A percentile compares a stretch with the other conserved stretches of the same genome.
Conservation (phyloP, 257 asterid genomes). For the Prunella vulgaris region DNA sequence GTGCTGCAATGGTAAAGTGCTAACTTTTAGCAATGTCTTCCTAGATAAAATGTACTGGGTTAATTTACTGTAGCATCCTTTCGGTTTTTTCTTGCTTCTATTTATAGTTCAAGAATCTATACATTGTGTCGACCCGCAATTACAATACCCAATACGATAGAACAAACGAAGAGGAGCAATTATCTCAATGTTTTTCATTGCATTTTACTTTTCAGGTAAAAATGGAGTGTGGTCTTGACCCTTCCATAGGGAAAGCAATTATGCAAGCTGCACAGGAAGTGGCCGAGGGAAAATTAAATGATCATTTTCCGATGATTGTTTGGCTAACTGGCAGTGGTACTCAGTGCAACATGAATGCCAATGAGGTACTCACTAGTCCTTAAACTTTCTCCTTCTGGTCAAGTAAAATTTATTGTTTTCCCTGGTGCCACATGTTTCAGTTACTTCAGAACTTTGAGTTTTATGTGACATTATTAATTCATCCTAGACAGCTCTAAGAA, state of each 20-base stretch:
- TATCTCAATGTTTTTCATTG: conserved; percentile 1
- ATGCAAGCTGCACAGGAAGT: conserved; percentile 99
- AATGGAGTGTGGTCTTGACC: conserved; percentile 94
- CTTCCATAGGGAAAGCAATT: conserved; percentile 81
- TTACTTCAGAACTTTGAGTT: conserved; percentile 1
- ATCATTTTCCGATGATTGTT: conserved; percentile 94
- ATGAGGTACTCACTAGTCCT: conserved; percentile 57
- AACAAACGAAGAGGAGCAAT: not conserved
- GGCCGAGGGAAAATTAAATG: conserved; percentile 87
- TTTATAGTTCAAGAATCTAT: not conserved
- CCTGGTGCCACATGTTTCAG: not conserved
- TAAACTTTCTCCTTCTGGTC: conserved; percentile 13
- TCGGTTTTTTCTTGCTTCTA: too few relatives aligned
- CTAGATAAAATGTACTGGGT: not conserved
- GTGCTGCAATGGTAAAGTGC: conserved; percentile 80
- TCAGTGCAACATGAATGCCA: conserved; percentile 99
- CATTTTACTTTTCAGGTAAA: conserved; percentile 52
- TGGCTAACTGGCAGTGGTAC: conserved; percentile 99
- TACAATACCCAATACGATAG: not conserved
- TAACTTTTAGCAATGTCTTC: not conserved
- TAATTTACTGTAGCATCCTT: not conserved
- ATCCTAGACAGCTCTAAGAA: conserved; percentile 9
- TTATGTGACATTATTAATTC: not conserved
- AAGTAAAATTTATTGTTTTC: not conserved
- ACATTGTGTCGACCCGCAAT: not conserved